Evolutionary conservation across 352 stramenopile genomes (phyloP).

Genomic region (Phytophthora cryptogea): DNA sequence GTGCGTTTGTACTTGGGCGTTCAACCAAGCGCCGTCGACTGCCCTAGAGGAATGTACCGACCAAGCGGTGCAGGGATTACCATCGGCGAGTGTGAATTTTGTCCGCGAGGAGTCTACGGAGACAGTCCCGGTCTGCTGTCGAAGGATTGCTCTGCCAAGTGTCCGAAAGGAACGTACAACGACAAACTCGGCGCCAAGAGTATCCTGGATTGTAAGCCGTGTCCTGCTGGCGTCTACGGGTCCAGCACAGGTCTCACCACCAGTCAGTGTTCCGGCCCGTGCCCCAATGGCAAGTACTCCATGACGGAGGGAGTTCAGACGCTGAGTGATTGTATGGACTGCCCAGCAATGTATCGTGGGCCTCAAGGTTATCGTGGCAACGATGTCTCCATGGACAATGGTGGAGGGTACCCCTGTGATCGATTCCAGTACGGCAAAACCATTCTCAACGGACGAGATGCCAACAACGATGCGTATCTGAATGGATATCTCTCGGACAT

Average conservation of each 20-base stretch:
- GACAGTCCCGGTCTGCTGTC: conserved; percentile 63
- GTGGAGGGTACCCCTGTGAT: conserved; percentile 69
- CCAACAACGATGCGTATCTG: conserved; percentile 30
- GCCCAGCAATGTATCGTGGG: conserved; percentile 58
- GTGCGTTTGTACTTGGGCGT: conserved; percentile 60
- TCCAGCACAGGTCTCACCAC: conserved; percentile 55
- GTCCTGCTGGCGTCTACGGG: conserved; percentile 67
- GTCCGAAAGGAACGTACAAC: conserved; percentile 75
- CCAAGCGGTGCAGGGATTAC: conserved; percentile 45
- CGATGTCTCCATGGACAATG: conserved; percentile 35
- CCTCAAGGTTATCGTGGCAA: conserved; percentile 64
- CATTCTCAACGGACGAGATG: conserved; percentile 44
- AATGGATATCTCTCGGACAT: conserved; percentile 37
- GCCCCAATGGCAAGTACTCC: conserved; percentile 72
- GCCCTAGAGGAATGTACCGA: conserved; percentile 73
- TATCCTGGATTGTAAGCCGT: conserved; percentile 69
- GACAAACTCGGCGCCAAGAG: conserved; percentile 59
- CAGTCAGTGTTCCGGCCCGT: conserved; percentile 61
- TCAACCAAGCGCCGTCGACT: conserved; percentile 48
- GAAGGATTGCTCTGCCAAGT: conserved; percentile 69
- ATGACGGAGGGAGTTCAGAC: conserved; percentile 56
- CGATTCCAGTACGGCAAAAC: conserved; percentile 57
- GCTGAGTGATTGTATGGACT: conserved; percentile 67
- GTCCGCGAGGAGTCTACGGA: conserved; percentile 75
- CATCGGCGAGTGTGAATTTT: conserved; percentile 68